Conservation (phyloP, 257 asterid species). For the Penstemon eatonii region DNA sequence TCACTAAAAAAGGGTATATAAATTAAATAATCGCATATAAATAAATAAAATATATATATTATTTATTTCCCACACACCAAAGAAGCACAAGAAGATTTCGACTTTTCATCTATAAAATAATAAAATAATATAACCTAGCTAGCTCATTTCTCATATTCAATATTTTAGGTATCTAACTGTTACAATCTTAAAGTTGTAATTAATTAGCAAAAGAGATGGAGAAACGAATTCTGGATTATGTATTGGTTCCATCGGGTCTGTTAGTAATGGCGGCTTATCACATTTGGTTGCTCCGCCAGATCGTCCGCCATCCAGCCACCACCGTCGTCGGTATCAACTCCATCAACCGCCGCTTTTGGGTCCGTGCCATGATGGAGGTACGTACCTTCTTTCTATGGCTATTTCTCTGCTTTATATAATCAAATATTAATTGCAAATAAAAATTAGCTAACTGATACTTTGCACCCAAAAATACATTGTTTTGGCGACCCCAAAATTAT, state of each 20-base stretch:
- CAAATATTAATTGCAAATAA: too few relatives aligned
- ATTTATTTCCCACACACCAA: neutral
- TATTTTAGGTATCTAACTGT: neutral
- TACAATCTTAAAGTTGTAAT: neutral
- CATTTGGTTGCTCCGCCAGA: conserved; percentile 72
- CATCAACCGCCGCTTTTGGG: conserved; percentile 90
- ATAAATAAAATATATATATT: too few relatives aligned
- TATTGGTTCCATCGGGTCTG: conserved; percentile 73
- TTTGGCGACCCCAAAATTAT: too few relatives aligned
- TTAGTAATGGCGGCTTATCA: conserved; percentile 61
- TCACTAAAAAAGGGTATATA: neutral
- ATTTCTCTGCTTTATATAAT: too few relatives aligned
- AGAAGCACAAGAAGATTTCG: neutral
- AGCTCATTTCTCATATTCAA: too few relatives aligned
- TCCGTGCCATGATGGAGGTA: conserved; percentile 93
- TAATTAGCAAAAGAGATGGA: conserved; percentile 41
- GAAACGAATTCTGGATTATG: conserved; percentile 55
- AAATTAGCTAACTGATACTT: too few relatives aligned
- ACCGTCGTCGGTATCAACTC: conserved; percentile 91
- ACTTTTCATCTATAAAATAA: neutral
- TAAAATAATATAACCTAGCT: neutral
- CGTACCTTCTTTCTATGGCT: too few relatives aligned
- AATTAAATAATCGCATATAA: neutral
- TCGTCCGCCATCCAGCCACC: conserved; percentile 57
- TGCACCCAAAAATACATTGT: too few relatives aligned